Percentiles rank a stretch among this genome's conserved stretches.
Evolutionary conservation across 1,284 basidiomycete genomes (phyloP).

Genomic region (Athelia sp.): DNA sequence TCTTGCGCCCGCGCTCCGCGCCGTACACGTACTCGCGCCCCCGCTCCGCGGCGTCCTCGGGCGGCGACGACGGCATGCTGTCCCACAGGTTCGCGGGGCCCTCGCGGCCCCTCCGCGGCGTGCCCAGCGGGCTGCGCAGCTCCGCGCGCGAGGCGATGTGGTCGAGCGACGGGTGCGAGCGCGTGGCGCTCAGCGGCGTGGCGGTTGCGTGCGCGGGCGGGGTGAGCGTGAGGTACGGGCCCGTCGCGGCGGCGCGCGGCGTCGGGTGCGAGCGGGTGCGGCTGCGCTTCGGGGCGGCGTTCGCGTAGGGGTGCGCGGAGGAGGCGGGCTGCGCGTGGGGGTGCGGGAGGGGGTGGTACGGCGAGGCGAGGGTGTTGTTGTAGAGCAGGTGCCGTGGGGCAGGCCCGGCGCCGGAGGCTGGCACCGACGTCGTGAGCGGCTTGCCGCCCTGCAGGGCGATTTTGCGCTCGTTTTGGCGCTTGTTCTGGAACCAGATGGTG

Average conservation of each 20-base stretch:
- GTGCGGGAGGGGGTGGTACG: no score
- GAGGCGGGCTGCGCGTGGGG: not conserved
- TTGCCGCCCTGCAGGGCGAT: constrained; percentile 30
- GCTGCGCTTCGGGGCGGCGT: not conserved
- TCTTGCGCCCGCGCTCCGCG: constrained; percentile 36
- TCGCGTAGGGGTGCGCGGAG: not conserved
- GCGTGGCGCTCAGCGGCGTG: no score
- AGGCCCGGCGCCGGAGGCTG: no score
- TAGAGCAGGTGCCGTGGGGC: no score
- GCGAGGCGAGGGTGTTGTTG: no score
- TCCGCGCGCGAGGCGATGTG: constrained; percentile 55
- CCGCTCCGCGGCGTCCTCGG: constrained; percentile 15
- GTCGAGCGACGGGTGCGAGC: constrained; percentile 41
- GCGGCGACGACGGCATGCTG: constrained; percentile 66
- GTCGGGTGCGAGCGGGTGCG: no score
- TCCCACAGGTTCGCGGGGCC: constrained; percentile 42
- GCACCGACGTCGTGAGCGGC: no score
- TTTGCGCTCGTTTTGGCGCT: constrained; percentile 70
- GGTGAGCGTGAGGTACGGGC: not conserved
- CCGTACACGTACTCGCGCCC: constrained; percentile 53
- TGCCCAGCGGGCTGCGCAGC: constrained; percentile 32
- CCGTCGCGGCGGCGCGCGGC: not conserved
- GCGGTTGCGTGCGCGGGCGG: not conserved
- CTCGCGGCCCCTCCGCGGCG: constrained; percentile 16
- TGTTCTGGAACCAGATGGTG: constrained; percentile 81